phyloP scores from a whole-genome alignment of 2,329 filamentous ascomycete genomes.

The Nannizziopsis barbatae region DNA sequence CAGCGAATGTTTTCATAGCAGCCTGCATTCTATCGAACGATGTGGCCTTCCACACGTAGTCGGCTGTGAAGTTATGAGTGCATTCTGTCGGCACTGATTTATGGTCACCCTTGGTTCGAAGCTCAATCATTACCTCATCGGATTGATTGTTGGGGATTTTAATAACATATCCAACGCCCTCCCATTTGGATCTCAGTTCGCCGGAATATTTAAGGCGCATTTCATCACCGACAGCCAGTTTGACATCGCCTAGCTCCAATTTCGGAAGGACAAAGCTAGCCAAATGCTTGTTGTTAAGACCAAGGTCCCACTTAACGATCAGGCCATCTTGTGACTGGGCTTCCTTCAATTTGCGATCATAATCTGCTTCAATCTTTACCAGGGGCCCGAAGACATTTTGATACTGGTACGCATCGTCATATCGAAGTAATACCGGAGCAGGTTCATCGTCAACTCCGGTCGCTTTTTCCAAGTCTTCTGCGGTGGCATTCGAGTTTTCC shows the following conservation, averaged over 20 bases:
- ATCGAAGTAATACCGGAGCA: constrained; percentile 78
- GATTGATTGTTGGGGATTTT: constrained; percentile 99
- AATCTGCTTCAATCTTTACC: constrained; percentile 98
- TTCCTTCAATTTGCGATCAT: constrained; percentile 97
- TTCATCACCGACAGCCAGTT: constrained; percentile 93
- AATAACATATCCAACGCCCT: constrained; percentile 96
- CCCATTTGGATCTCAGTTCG: constrained; percentile 83
- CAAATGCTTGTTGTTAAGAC: constrained; percentile 92
- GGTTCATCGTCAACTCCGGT: constrained; percentile 91
- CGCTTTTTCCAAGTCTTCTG: constrained; percentile 83
- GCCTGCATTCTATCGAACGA: constrained; percentile 99
- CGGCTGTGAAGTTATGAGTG: constrained; percentile 94
- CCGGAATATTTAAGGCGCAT: constrained; percentile 97
- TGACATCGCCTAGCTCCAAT: constrained; percentile 93
- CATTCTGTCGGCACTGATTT: constrained; percentile 93
- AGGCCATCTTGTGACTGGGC: constrained; percentile 95
- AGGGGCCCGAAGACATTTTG: constrained; percentile 97
- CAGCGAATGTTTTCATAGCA: constrained; percentile 97
- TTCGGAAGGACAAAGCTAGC: constrained; percentile 94
- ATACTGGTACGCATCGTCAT: constrained; percentile 96
- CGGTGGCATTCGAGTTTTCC: constrained; percentile 76
- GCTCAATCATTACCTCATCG: constrained; percentile 89
- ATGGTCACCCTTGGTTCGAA: constrained; percentile 89
- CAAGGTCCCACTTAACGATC: constrained; percentile 85
- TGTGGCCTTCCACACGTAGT: constrained; percentile 99